A percentile compares a stretch with the other conserved stretches of the same genome.
Evolutionary conservation across 768 basidiomycete species (phyloP).

Genomic region (Botryobasidium botryosum): DNA sequence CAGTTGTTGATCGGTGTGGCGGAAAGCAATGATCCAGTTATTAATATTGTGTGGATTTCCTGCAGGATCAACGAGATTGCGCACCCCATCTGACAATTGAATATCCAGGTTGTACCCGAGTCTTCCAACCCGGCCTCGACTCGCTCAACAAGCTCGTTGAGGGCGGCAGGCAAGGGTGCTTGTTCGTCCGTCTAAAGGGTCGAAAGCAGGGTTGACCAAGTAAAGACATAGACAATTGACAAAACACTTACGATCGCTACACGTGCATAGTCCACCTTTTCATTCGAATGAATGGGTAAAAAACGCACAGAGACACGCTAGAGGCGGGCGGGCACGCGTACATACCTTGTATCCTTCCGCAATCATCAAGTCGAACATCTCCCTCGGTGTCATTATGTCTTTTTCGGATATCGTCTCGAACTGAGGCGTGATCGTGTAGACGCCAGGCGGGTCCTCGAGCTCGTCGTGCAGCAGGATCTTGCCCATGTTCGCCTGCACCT

Average conservation of each 20-base stretch:
- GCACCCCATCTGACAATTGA: slow-evolving; percentile 96
- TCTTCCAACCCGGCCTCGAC: slow-evolving; percentile 34
- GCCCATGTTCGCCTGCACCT: slow-evolving; percentile 48
- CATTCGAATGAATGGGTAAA: background rate
- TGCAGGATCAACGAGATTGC: slow-evolving; percentile 20
- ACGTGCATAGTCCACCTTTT: slow-evolving; percentile 70
- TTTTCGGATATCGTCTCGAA: slow-evolving; percentile 77
- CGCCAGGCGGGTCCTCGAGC: slow-evolving; percentile 80
- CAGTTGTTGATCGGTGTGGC: background rate
- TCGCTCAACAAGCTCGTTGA: slow-evolving; percentile 61
- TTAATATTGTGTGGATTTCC: too few relatives aligned
- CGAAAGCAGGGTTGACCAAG: slow-evolving; percentile 2
- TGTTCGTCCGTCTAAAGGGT: slow-evolving; percentile 80
- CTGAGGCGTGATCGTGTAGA: slow-evolving; percentile 79
- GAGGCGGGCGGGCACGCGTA: background rate
- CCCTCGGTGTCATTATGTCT: slow-evolving; percentile 77
- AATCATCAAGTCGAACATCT: slow-evolving; percentile 58
- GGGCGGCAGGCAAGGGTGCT: slow-evolving; percentile 78
- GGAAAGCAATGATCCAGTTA: too few relatives aligned
- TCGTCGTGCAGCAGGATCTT: slow-evolving; percentile 89
- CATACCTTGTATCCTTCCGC: slow-evolving; percentile 62
- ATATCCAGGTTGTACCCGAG: slow-evolving; percentile 55
- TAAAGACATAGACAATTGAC: slow-evolving; percentile 1
- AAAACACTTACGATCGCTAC: slow-evolving; percentile 60
- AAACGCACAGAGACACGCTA: background rate